phyloP scores from a whole-genome alignment of 2,329 filamentous ascomycete genomes.

The Aspergillus oerlinghausenensis region DNA sequence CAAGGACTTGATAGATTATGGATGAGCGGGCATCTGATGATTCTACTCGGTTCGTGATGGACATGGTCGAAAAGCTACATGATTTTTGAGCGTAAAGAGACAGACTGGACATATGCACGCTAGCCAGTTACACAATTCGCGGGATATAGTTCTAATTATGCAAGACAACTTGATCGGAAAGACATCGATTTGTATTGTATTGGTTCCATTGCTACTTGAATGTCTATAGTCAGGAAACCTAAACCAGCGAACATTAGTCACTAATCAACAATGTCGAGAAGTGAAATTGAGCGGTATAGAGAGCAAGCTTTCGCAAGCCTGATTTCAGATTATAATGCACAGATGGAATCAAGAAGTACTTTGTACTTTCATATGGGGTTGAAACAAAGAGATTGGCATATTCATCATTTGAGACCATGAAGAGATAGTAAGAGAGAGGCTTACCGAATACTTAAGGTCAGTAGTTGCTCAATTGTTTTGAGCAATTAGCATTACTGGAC shows the following conservation, averaged over 20 bases:
- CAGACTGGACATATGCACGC: neutral
- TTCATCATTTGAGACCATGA: slow-evolving; percentile 24
- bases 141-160: neutral
- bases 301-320: neutral
- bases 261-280: neutral
- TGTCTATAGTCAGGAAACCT: neutral
- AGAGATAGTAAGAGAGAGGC: slow-evolving; percentile 1
- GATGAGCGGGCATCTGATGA: neutral
- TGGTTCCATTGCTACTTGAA: neutral
- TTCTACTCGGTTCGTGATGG: neutral
- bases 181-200: neutral
- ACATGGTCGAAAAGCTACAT: neutral
- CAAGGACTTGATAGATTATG: neutral
- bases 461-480: neutral
- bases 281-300: neutral
- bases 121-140: neutral
- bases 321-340: slow-evolving; percentile 26
- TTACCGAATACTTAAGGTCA: slow-evolving; percentile 1
- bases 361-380: slow-evolving; percentile 35
- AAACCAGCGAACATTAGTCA: neutral
- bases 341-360: slow-evolving; percentile 26
- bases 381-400: slow-evolving; percentile 36
- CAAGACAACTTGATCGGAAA: neutral
- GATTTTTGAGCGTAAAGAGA: neutral
- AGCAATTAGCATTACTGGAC: neutral